These are phyloP conservation scores for Hsuehochloa calcarea DNA, from an alignment of 176 grass and related monocot genomes.

Conservation along the genomic window DNA sequence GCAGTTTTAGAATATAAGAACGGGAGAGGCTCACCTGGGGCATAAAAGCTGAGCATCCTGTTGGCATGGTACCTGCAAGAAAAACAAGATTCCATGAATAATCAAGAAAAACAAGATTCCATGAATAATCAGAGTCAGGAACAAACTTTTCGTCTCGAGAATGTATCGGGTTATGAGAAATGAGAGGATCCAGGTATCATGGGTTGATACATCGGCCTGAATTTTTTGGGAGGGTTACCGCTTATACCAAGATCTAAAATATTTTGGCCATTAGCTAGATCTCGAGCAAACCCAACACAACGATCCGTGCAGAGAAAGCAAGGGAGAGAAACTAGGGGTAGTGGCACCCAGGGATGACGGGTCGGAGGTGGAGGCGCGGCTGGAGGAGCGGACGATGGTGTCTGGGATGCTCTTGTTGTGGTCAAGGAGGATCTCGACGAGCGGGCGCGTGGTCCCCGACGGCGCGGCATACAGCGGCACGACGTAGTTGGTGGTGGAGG, in stretches of 20 bases:
- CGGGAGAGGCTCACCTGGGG: constrained; percentile 57
- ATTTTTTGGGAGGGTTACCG: background rate
- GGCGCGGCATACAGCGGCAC: constrained; percentile 65
- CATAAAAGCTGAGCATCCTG: constrained; percentile 98
- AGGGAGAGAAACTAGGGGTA: background rate
- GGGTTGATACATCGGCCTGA: background rate
- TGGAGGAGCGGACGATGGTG: constrained; percentile 48
- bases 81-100: background rate
- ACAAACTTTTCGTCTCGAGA: background rate
- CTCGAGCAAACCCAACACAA: background rate
- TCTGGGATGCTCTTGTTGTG: constrained; percentile 93
- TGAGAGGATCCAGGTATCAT: background rate
- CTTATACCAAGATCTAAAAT: background rate
- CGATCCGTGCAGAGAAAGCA: background rate
- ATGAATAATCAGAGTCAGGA: background rate
- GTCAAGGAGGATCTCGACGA: constrained; percentile 90
- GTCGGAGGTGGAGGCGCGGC: constrained; percentile 38
- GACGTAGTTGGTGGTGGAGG: constrained; percentile 59
- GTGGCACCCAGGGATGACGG: constrained; percentile 64
- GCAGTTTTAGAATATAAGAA: background rate
- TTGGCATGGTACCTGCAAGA: constrained; percentile 86
- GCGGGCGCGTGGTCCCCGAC: constrained; percentile 71
- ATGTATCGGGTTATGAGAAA: background rate
- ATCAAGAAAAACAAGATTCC: background rate
- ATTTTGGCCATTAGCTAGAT: background rate